These are phyloP conservation scores for Cercospora sp. DNA, from an alignment of 2,329 filamentous ascomycete species.

Conservation along the genomic window DNA sequence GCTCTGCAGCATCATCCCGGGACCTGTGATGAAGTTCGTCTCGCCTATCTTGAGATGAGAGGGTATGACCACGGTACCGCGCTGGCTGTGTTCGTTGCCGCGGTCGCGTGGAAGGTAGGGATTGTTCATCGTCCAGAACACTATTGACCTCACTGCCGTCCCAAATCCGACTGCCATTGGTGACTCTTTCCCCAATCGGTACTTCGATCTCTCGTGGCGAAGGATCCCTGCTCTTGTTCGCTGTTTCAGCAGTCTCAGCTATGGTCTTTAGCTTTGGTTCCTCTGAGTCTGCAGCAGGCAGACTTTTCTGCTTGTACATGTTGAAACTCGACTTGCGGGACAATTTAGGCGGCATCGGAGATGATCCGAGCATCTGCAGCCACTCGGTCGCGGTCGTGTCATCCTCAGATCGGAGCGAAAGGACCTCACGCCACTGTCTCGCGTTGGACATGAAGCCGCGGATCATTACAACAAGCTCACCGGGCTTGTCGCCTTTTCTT, in stretches of 20 bases:
- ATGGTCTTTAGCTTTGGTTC: slow-evolving; percentile 19
- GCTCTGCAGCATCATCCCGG: slow-evolving; percentile 27
- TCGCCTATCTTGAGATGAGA: slow-evolving; percentile 18
- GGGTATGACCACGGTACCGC: slow-evolving; percentile 28
- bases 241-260: slow-evolving; percentile 16
- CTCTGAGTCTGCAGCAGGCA: slow-evolving; percentile 19
- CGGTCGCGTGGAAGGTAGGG: slow-evolving; percentile 1
- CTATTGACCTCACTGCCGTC: slow-evolving; percentile 43
- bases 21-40: slow-evolving; percentile 19
- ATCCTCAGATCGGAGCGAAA: slow-evolving; percentile 74
- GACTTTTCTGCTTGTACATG: slow-evolving; percentile 28
- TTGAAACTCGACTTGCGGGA: slow-evolving; percentile 57
- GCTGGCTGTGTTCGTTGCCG: slow-evolving; percentile 30
- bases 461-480: slow-evolving; percentile 84
- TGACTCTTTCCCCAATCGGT: slow-evolving; percentile 61
- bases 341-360: slow-evolving; percentile 59
- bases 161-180: slow-evolving; percentile 50
- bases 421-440: slow-evolving; percentile 77
- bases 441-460: slow-evolving; percentile 65
- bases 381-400: slow-evolving; percentile 80
- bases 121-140: slow-evolving; percentile 24
- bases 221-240: slow-evolving; percentile 28
- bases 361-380: slow-evolving; percentile 77
- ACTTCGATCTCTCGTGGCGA: slow-evolving; percentile 58
- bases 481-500: slow-evolving; percentile 68